Evolutionary conservation across 371 early-diverging fungal genomes (phyloP), one percentile per base, ranked within the genome.

Genomic region (Capniomyces stellatus): DNA sequence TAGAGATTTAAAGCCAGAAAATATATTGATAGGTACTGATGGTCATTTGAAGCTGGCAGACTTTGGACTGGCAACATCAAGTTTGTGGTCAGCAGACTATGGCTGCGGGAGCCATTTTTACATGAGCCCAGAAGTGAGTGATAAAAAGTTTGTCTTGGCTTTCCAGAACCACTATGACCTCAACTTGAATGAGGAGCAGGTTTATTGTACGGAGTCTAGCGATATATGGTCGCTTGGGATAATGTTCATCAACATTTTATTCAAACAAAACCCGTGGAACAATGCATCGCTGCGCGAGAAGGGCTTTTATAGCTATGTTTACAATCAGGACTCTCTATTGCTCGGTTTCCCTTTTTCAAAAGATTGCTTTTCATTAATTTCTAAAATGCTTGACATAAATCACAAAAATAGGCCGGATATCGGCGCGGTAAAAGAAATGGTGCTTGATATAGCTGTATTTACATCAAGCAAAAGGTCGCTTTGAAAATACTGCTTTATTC

Each of bases 21-120:
- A 81, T 54, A 64, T 69, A n/a, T 55, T 69, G 18, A 58, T 68
- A 6, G 61, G 61, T 18, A 52, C 48, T 27, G 69, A 66, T 39
- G 54, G 64, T 39, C 59, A 66, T 27, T 62, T 90, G 54, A 89
- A 91, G 63, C 73, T 96, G n/a, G 81, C 89, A 19, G 95, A 94
- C 63, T 96, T 94, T 74, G 96, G 96, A 0, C 75, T 96, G 12
- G 82, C 92, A 2, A 93, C 93, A 1, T 74, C 75, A 3, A 77
- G 87, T 19, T 49, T 56, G 0, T 67, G 69, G 57, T 85, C 86
- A 15, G 75, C 59, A 8, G 91, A 92, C 48, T 79, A 82, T 55
- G 92, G 94, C 1, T 88, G 90, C 63, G 96, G 96, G 3, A 81
- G 83, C 15, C 82, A 84, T 0, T 83, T 85, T 62, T 95, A 95